These are phyloP conservation scores for Cutaneotrichosporon curvatum DNA, from an alignment of 1,284 basidiomycete genomes.

Conservation along the genomic window DNA sequence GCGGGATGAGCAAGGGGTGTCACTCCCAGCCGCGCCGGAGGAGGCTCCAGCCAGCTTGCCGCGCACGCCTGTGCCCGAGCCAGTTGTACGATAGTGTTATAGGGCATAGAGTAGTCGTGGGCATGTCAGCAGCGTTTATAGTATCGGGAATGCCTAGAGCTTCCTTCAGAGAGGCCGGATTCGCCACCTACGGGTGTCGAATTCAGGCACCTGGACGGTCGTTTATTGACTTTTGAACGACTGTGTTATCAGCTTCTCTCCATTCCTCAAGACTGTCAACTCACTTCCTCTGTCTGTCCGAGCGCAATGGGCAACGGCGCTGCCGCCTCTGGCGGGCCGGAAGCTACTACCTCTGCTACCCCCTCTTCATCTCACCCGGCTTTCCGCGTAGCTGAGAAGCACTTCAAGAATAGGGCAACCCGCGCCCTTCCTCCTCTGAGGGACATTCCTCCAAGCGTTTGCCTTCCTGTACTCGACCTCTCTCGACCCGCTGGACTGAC, in stretches of 20 bases:
- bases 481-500: conserved; percentile 25
- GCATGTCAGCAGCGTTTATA: too few relatives aligned
- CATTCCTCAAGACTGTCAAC: too few relatives aligned
- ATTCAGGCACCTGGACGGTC: too few relatives aligned
- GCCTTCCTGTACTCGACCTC: conserved; percentile 31
- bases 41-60: conserved; percentile 1
- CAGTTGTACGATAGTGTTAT: background rate
- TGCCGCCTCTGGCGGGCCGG: too few relatives aligned
- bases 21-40: background rate
- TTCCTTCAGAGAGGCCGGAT: too few relatives aligned
- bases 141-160: too few relatives aligned
- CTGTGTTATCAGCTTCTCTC: too few relatives aligned
- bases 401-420: conserved; percentile 41
- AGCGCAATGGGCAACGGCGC: too few relatives aligned
- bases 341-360: background rate
- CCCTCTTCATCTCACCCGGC: conserved; percentile 23
- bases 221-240: too few relatives aligned
- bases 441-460: conserved; percentile 6
- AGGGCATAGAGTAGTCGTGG: too few relatives aligned
- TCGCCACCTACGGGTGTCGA: too few relatives aligned
- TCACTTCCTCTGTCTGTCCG: too few relatives aligned
- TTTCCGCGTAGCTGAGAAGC: conserved; percentile 42
- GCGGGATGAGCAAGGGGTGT: conserved; percentile 21
- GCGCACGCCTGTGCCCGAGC: conserved; percentile 1
- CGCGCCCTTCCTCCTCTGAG: conserved; percentile 27